These are phyloP conservation scores for Solidago caesia DNA, from an alignment of 129 eudicot genomes.

Conservation along the genomic window DNA sequence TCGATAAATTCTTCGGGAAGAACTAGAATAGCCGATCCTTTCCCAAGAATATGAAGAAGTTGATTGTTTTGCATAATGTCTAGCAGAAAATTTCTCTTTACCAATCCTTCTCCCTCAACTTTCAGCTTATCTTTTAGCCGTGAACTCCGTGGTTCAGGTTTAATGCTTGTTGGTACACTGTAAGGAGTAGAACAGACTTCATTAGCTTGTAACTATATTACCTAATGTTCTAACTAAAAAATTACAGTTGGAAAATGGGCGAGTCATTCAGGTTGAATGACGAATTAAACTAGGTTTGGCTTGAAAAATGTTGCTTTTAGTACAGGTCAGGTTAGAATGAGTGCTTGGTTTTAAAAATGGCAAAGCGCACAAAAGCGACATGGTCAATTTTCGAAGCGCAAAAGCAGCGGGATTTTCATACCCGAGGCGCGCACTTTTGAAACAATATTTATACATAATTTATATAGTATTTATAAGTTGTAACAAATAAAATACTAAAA, in stretches of 20 bases:
- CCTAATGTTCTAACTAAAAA: background rate
- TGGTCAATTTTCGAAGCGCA: no score
- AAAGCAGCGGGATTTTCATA: no score
- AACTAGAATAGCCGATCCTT: slow-evolving; percentile 67
- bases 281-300: background rate
- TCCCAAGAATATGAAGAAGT: slow-evolving; percentile 63
- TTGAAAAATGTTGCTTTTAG: slow-evolving; percentile 1
- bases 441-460: no score
- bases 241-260: background rate
- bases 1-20: slow-evolving; percentile 64
- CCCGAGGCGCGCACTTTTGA: no score
- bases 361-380: no score
- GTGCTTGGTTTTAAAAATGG: no score
- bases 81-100: slow-evolving; percentile 66
- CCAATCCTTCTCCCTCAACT: slow-evolving; percentile 75
- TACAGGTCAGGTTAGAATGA: background rate
- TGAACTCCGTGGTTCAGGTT: slow-evolving; percentile 76
- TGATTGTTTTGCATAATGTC: slow-evolving; percentile 70
- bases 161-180: slow-evolving; percentile 60
- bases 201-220: background rate
- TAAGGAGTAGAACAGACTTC: slow-evolving; percentile 17
- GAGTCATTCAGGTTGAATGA: background rate
- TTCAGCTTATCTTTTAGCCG: slow-evolving; percentile 73
- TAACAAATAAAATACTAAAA: no score
- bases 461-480: no score